Base-by-base conservation (phyloP, 2,329 filamentous ascomycete species). In the Botryotinia globosa region DNA sequence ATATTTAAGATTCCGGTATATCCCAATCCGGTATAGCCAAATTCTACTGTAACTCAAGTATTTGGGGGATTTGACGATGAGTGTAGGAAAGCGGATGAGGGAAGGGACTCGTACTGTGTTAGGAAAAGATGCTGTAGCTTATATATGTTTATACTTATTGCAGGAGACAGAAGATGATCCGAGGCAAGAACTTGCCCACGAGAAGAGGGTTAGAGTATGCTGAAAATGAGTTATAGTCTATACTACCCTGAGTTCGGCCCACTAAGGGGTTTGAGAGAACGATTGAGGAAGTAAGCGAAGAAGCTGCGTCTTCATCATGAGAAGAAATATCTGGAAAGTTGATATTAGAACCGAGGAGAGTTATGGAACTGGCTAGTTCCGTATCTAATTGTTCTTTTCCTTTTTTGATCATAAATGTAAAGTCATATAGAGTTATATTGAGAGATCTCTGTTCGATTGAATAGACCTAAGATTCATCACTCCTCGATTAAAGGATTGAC, bases 171-270 rank as follows among this genome's bases (percentile, higher is more conserved):
- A 29, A 0, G 16, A 5, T 29, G n/a, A 18, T 0, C 2, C 18
- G 3, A 9, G 7, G 2, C 1, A 56, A 56, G n/a, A 29, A 3
- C 8, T 7, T 29, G 0, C 0, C n/a, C n/a, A 8, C 3, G 14
- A 9, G n/a, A 29, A 56, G n/a, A 56, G 51, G n/a, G 6, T 9
- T 32, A 54, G 3, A 56, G 6, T 56, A 18, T 29, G n/a, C 8
- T 32, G 51, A 56, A 56, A n/a, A 56, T 56, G n/a, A 8, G 6
- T 3, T 4, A 3, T 4, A 56, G 51, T 56, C 12, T 29, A 29
- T 9, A 16, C 51, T 29, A 7, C 14, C 51, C n/a, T 56, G 7
- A 9, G 9, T 29, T 16, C 4, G 14, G n/a, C 7, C n/a, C 2
- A 8, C 29, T 18, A 56, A 16, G n/a, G 51, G n/a, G n/a, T 5